phyloP scores from a whole-genome alignment of 495 filamentous ascomycete species.

The Tricharina praecox region DNA sequence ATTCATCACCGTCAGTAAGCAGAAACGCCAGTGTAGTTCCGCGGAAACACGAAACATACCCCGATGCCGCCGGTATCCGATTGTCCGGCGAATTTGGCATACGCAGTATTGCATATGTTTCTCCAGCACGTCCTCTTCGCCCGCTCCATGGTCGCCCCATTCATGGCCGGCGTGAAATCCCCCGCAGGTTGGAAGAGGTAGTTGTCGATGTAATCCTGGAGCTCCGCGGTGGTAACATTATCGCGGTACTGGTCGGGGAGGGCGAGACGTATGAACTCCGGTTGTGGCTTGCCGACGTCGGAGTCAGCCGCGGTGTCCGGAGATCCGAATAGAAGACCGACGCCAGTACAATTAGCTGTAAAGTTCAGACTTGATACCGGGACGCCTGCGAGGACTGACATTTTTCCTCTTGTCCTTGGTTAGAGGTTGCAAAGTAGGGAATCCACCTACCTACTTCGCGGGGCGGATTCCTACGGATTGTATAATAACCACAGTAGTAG shows the following conservation, averaged over 20 bases:
- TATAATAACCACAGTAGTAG: too few species aligned
- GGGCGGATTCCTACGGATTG: too few species aligned
- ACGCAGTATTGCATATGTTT: background rate
- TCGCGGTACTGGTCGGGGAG: background rate
- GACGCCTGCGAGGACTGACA: too few species aligned
- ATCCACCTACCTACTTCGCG: too few species aligned
- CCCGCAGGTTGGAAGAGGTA: background rate
- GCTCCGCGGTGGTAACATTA: background rate
- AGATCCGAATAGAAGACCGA: background rate
- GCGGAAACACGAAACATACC: too few species aligned
- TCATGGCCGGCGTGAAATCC: background rate
- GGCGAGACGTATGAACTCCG: background rate
- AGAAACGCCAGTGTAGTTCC: too few species aligned
- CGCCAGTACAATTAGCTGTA: background rate
- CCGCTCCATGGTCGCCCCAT: background rate
- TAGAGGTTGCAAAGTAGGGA: too few species aligned
- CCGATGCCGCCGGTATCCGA: background rate
- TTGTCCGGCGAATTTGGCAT: background rate
- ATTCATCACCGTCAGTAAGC: too few species aligned
- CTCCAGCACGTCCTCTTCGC: background rate
- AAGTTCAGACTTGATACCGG: background rate
- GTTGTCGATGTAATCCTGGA: background rate
- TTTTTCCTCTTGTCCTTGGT: too few species aligned
- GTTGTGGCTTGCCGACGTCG: background rate
- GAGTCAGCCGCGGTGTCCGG: background rate